Base-by-base conservation (phyloP, 1,284 basidiomycete genomes). In the Anthracocystis setariae region DNA sequence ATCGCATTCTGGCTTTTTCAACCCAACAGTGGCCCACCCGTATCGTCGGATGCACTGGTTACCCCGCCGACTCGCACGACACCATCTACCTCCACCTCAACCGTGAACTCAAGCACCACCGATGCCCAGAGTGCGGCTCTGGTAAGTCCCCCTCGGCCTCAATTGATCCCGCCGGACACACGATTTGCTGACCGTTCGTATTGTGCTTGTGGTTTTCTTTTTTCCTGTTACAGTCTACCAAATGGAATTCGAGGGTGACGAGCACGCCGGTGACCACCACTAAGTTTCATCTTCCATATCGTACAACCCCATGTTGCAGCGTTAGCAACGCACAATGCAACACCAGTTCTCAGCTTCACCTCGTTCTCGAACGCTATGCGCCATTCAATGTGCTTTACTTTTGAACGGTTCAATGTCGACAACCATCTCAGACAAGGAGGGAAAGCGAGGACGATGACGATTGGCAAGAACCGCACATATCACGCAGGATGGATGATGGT, bases 11-110 rank as follows among this genome's bases (percentile, higher is more conserved):
- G 7, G 21, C 21, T 42, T 18, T n/a, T 23, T 3, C 20, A 5
- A n/a, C 35, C 35, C 8, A 18, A 40, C 59, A 81, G 78, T 76
- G 70, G 73, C 73, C 74, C 21, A 66, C 58, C 45, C 78, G 79
- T 37, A 69, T 78, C 47, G 63, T 82, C 49, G 81, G 81, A 51
- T 82, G 80, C 81, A 77, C 79, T 25, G 81, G 81, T 44, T 73
- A 64, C 56, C 81, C 81, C 29, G 79, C 77, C 38, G 81, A 77
- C 61, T 76, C 80, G 48, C 79, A 81, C 76, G 81, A 82, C 72
- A 76, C 74, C 38, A 72, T 80, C 63, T 82, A 77, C 76, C 65
- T 82, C 18, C 71, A 68, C 59, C 72, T 82, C 59, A 76, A 74
- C 60, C 53, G 43, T 47, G 68, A 80, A 18, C 69, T 71, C 65